These are phyloP conservation scores for Botrytis byssoidea DNA, from an alignment of 2,329 filamentous ascomycete genomes.

Conservation along the genomic window DNA sequence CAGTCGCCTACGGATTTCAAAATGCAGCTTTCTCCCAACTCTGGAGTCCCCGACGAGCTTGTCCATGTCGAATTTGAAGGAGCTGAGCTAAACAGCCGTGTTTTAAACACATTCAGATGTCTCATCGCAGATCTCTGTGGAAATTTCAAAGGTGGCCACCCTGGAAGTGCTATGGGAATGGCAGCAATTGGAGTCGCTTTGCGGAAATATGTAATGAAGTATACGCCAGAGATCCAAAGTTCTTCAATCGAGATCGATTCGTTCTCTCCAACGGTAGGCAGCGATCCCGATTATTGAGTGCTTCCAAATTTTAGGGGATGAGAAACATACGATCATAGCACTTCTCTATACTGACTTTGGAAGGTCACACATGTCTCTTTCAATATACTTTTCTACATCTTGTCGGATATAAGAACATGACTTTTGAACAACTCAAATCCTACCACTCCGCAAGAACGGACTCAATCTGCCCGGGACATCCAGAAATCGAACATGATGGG, in stretches of 20 bases:
- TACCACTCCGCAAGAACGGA: slow-evolving; percentile 43
- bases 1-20: neutral
- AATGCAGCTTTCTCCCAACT: neutral
- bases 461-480: slow-evolving; percentile 46
- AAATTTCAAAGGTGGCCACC: slow-evolving; percentile 68
- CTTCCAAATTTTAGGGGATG: neutral
- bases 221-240: slow-evolving; percentile 42
- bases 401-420: slow-evolving; percentile 47
- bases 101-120: slow-evolving; percentile 1
- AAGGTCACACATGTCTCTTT: slow-evolving; percentile 47
- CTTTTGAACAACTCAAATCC: slow-evolving; percentile 47
- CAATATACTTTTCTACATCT: slow-evolving; percentile 48
- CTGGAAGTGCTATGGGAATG: slow-evolving; percentile 57
- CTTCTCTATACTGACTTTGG: slow-evolving; percentile 4
- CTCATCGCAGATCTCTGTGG: slow-evolving; percentile 68
- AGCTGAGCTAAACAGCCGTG: neutral
- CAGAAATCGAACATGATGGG: slow-evolving; percentile 50
- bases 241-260: slow-evolving; percentile 46
- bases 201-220: slow-evolving; percentile 46
- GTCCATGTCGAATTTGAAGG: neutral
- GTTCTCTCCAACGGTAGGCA: slow-evolving; percentile 45
- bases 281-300: neutral
- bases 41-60: neutral
- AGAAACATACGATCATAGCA: too few species aligned
- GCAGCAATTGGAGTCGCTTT: slow-evolving; percentile 51